phyloP scores from a whole-genome alignment of 106 monocot genomes.

The Dendrobium catenatum region DNA sequence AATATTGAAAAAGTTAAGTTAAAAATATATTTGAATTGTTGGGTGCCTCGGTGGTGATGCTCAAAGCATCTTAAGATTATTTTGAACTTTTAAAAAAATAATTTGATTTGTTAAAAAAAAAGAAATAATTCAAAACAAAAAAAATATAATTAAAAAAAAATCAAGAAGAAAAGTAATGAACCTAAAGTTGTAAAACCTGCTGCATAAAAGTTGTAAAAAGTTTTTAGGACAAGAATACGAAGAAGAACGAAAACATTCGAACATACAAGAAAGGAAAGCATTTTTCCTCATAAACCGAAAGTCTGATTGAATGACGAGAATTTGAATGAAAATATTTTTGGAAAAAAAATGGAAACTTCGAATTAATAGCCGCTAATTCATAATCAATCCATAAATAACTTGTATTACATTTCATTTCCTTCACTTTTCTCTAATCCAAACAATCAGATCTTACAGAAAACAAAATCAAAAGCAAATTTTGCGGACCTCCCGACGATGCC shows the following conservation, averaged over 20 bases:
- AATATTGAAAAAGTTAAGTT: no score
- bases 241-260: not conserved
- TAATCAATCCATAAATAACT: not conserved
- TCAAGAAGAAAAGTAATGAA: no score
- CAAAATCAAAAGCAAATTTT: not conserved
- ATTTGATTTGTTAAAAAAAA: no score
- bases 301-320: not conserved
- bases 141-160: no score
- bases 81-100: no score
- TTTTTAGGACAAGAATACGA: not conserved
- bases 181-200: not conserved
- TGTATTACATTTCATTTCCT: not conserved
- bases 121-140: no score
- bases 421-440: not conserved
- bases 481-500: conserved; percentile 72
- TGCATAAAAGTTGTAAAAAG: not conserved
- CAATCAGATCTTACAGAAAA: not conserved
- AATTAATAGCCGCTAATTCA: no score
- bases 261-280: not conserved
- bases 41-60: no score
- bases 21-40: no score
- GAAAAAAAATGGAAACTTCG: no score
- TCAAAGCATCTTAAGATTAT: no score
- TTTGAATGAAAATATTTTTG: not conserved
- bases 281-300: not conserved